Evolutionary conservation across 2,329 filamentous ascomycete genomes (phyloP).

Genomic region (Clathrospora elynae): DNA sequence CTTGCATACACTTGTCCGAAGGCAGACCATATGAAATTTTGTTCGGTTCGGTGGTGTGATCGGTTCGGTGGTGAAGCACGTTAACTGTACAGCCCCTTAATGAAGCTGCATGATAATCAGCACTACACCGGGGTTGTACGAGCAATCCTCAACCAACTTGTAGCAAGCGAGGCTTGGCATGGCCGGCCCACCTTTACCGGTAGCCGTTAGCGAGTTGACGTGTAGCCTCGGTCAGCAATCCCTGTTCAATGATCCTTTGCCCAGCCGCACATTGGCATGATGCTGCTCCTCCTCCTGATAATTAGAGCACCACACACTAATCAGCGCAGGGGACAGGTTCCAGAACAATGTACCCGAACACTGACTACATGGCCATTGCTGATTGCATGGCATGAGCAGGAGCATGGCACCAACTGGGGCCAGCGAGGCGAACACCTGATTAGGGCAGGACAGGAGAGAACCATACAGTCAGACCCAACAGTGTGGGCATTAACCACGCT

Average conservation of each 20-base stretch:
- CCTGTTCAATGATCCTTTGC: too few species aligned
- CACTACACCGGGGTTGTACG: background rate
- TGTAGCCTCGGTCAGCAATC: too few species aligned
- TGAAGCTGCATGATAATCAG: conserved; percentile 3
- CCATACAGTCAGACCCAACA: background rate
- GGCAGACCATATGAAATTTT: too few species aligned
- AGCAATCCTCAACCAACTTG: conserved; percentile 1
- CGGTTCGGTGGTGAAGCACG: conserved; percentile 1
- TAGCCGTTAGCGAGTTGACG: background rate
- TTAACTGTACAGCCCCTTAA: conserved; percentile 1
- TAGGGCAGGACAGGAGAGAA: background rate
- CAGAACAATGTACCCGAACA: background rate
- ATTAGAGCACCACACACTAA: background rate
- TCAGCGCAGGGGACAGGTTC: background rate
- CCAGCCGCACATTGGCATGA: background rate
- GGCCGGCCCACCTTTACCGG: background rate
- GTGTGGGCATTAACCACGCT: background rate
- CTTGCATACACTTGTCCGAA: background rate
- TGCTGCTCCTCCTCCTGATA: background rate
- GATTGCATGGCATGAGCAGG: background rate
- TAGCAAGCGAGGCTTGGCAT: conserved; percentile 3
- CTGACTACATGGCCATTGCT: background rate
- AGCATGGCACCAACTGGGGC: background rate
- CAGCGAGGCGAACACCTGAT: background rate
- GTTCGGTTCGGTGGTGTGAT: too few species aligned